Percentiles rank a stretch among this genome's conserved stretches.
Evolutionary conservation across 306 rosid genomes (phyloP).

Genomic region (Arachis stenosperma): DNA sequence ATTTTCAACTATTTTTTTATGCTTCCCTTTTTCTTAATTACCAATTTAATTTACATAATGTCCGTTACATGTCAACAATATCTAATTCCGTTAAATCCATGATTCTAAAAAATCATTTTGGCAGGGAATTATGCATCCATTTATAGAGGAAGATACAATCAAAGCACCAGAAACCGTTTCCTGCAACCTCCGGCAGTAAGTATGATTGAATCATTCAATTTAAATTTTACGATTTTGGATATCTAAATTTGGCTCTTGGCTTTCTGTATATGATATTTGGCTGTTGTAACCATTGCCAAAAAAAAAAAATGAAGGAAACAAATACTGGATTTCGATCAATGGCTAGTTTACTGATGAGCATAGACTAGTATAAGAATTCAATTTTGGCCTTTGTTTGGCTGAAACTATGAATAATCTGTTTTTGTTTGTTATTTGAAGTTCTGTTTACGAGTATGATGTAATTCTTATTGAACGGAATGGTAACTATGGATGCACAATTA

Average conservation of each 20-base stretch:
- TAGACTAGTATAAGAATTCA: not conserved
- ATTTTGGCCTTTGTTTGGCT: constrained; percentile 13
- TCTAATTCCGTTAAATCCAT: not conserved
- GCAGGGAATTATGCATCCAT: constrained; percentile 40
- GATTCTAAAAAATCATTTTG: constrained; percentile 15
- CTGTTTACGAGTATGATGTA: not conserved
- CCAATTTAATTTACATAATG: not conserved
- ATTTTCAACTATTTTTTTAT: not conserved
- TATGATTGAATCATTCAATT: not conserved
- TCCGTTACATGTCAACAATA: not conserved
- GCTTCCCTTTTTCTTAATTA: not conserved
- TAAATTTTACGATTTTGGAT: not conserved
- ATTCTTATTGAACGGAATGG: not conserved
- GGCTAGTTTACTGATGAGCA: not conserved
- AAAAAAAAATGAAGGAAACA: too few species aligned
- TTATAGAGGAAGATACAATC: constrained; percentile 29
- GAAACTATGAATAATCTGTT: not conserved
- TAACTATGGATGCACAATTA: not conserved
- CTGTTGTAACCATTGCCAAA: not conserved
- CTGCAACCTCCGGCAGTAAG: constrained; percentile 35
- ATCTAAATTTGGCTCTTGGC: not conserved
- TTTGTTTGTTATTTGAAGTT: not conserved
- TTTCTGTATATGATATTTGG: not conserved
- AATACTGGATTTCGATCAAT: not conserved
- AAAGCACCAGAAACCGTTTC: not conserved